These are phyloP conservation scores for Hamamelis virginiana DNA, from an alignment of 164 flowering plant genomes.

Conservation along the genomic window DNA sequence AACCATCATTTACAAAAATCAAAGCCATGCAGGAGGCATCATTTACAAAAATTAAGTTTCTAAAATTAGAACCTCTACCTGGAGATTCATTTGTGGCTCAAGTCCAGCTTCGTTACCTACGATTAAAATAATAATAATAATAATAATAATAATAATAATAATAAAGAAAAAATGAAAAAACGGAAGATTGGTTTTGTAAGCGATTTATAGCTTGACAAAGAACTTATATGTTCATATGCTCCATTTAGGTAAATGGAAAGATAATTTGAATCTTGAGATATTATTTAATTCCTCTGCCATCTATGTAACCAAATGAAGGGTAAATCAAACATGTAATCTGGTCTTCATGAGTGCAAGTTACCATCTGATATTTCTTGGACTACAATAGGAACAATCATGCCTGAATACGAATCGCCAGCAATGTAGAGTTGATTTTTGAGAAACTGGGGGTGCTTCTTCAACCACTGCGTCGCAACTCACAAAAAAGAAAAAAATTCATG, in stretches of 20 bases:
- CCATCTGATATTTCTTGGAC: conserved; percentile 20
- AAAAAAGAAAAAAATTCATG: too few relatives aligned
- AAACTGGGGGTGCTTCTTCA: conserved; percentile 27
- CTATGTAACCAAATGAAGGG: too few relatives aligned
- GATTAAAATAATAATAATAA: too few relatives aligned
- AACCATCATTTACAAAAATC: too few relatives aligned
- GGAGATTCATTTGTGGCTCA: conserved; percentile 7
- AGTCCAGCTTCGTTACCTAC: conserved; percentile 21
- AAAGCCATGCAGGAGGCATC: too few relatives aligned
- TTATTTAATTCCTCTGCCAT: too few relatives aligned
- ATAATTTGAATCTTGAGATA: too few relatives aligned
- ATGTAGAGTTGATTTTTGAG: conserved; percentile 22
- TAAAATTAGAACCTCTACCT: not conserved
- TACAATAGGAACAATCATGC: conserved; percentile 27
- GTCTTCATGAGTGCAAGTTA: not conserved
- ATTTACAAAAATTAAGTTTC: not conserved
- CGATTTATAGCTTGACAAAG: too few relatives aligned
- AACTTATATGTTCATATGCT: too few relatives aligned
- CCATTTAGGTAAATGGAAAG: too few relatives aligned
- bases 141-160: too few relatives aligned
- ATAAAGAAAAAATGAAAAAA: not conserved
- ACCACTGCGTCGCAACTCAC: conserved; percentile 32
- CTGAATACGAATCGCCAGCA: conserved; percentile 38
- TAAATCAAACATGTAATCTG: too few relatives aligned
- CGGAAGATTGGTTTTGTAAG: not conserved